These are phyloP conservation scores for Rhizopogon vinicolor DNA, from an alignment of 768 basidiomycete species.

Conservation along the genomic window DNA sequence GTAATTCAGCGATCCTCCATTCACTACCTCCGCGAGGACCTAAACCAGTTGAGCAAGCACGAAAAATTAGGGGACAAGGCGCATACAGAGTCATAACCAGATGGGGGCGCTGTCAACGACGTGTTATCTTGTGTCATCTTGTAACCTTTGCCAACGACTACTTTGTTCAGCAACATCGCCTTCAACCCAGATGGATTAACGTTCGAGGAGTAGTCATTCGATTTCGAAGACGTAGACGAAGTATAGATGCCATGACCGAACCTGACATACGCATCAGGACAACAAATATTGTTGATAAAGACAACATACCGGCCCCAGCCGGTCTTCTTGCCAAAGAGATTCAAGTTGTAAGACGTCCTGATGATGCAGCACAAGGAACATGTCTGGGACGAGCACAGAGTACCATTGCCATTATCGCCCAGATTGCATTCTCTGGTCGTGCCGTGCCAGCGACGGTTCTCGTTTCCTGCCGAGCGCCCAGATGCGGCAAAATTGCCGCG, in stretches of 20 bases:
- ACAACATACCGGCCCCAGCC: slow-evolving; percentile 59
- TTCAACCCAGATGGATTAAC: slow-evolving; percentile 50
- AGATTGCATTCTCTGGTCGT: slow-evolving; percentile 61
- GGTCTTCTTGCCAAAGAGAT: slow-evolving; percentile 63
- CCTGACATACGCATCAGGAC: slow-evolving; percentile 24
- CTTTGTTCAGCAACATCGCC: slow-evolving; percentile 70
- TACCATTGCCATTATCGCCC: slow-evolving; percentile 55
- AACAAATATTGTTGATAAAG: background rate
- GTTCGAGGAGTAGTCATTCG: slow-evolving; percentile 68
- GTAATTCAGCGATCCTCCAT: slow-evolving; percentile 62
- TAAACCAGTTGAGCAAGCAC: slow-evolving; percentile 17
- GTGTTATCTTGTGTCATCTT: slow-evolving; percentile 60
- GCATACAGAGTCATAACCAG: slow-evolving; percentile 65
- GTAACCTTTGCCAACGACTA: slow-evolving; percentile 65
- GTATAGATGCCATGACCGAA: slow-evolving; percentile 73
- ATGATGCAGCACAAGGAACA: slow-evolving; percentile 66
- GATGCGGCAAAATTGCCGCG: slow-evolving; percentile 52
- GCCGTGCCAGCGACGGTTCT: slow-evolving; percentile 75
- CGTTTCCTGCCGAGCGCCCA: slow-evolving; percentile 60
- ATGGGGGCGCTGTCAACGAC: slow-evolving; percentile 49
- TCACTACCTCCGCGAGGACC: slow-evolving; percentile 57
- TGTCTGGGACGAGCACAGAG: slow-evolving; percentile 44
- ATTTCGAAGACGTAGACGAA: slow-evolving; percentile 78
- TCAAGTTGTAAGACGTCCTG: slow-evolving; percentile 58
- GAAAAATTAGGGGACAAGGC: background rate